phyloP scores from a whole-genome alignment of 2,329 filamentous ascomycete species.

The Venturia nashicola region DNA sequence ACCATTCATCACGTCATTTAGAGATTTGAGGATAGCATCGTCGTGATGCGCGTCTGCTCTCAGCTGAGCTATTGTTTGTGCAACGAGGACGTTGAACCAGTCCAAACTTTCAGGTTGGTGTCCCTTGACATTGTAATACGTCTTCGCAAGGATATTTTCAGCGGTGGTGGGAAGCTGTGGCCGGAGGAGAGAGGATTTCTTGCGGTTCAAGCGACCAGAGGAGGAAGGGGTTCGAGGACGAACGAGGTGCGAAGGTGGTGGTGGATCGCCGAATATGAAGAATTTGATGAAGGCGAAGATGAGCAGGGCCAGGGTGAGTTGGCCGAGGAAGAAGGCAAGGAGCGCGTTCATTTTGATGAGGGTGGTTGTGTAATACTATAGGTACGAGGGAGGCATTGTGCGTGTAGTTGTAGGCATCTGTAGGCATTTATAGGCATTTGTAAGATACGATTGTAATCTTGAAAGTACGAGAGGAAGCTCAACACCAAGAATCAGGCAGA shows the following conservation, averaged over 20 bases:
- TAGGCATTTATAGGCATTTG: background rate
- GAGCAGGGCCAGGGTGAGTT: slow-evolving; percentile 81
- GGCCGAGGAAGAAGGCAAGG: slow-evolving; percentile 62
- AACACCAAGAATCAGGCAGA: background rate
- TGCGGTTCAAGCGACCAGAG: slow-evolving; percentile 31
- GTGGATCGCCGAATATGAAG: slow-evolving; percentile 96
- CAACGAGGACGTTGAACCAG: slow-evolving; percentile 97
- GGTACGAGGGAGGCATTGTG: background rate
- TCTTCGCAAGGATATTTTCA: slow-evolving; percentile 89
- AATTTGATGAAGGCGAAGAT: slow-evolving; percentile 97
- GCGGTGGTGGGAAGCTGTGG: slow-evolving; percentile 68
- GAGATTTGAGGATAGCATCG: slow-evolving; percentile 73
- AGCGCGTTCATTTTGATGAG: slow-evolving; percentile 8
- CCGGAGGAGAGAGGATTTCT: slow-evolving; percentile 40
- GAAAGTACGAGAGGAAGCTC: background rate
- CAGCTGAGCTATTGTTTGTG: slow-evolving; percentile 93
- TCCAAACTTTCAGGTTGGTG: slow-evolving; percentile 95
- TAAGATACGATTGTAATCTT: too few species aligned
- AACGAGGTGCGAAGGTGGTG: slow-evolving; percentile 57
- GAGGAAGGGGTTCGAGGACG: slow-evolving; percentile 18
- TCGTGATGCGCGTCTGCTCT: slow-evolving; percentile 85
- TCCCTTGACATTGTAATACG: slow-evolving; percentile 90
- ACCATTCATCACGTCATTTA: slow-evolving; percentile 82
- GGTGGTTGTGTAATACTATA: background rate
- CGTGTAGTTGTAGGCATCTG: background rate